These are phyloP conservation scores for Ophiostoma piceae DNA, from an alignment of 2,329 filamentous ascomycete genomes.

Conservation along the genomic window DNA sequence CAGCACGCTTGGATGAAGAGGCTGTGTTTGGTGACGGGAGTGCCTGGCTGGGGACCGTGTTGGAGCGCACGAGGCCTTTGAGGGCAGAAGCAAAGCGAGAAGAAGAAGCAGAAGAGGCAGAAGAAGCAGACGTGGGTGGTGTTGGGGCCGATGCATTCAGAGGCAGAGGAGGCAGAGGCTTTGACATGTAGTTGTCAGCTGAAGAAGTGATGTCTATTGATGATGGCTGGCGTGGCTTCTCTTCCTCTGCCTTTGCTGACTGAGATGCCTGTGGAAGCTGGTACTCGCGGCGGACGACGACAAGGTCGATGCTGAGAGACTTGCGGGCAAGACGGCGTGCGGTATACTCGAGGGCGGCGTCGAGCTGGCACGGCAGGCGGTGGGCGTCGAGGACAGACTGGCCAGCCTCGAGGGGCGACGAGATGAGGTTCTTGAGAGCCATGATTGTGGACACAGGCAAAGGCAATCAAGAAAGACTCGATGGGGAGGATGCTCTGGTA, in stretches of 20 bases:
- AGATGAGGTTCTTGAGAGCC: conserved; percentile 53
- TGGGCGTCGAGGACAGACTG: conserved; percentile 54
- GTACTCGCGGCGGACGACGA: conserved; percentile 53
- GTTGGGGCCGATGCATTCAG: background rate
- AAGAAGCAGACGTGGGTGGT: background rate
- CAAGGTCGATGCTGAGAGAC: conserved; percentile 51
- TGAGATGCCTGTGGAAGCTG: conserved; percentile 42
- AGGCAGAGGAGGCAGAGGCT: conserved; percentile 20
- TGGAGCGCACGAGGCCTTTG: conserved; percentile 39
- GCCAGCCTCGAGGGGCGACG: conserved; percentile 59
- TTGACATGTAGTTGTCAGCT: background rate
- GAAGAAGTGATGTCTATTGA: background rate
- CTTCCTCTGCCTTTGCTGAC: background rate
- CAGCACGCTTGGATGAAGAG: background rate
- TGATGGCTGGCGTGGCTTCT: background rate
- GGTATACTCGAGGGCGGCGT: conserved; percentile 53
- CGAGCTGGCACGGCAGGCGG: conserved; percentile 52
- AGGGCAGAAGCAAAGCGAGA: conserved; percentile 34
- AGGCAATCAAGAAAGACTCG: background rate
- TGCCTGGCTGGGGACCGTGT: conserved; percentile 33
- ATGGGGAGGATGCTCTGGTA: background rate
- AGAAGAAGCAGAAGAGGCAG: no score
- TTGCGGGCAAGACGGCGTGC: conserved; percentile 53
- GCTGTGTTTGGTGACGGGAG: background rate
- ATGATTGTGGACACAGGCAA: conserved; percentile 27